A percentile compares a stretch with the other conserved stretches of the same genome.
These are phyloP conservation scores for Torulaspora franciscae DNA, from an alignment of 805 yeast species.

Conservation along the genomic window DNA sequence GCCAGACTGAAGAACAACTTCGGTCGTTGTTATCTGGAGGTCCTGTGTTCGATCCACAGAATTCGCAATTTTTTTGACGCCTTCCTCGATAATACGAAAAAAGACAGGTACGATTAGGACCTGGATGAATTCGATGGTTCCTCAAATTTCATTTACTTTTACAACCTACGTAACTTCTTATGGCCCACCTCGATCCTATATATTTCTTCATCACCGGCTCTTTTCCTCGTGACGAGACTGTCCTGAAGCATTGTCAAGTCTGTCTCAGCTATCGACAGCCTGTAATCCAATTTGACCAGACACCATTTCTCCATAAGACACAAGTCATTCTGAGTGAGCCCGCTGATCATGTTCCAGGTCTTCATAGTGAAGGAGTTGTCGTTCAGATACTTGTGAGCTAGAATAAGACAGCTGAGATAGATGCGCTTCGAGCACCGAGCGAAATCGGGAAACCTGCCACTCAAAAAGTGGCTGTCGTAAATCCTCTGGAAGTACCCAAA, in stretches of 20 bases:
- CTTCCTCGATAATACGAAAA: no score
- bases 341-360: conserved; percentile 23
- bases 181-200: background rate
- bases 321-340: conserved; percentile 17
- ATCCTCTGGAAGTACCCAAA: conserved; percentile 17
- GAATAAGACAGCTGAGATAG: conserved; percentile 20
- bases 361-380: conserved; percentile 23
- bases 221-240: background rate
- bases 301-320: conserved; percentile 25
- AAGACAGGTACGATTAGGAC: background rate
- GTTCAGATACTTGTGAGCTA: conserved; percentile 24
- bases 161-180: conserved; percentile 3
- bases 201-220: background rate
- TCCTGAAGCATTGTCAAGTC: conserved; percentile 7
- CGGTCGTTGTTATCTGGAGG: conserved; percentile 45
- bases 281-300: conserved; percentile 19
- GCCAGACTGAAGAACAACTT: conserved; percentile 40
- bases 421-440: conserved; percentile 21
- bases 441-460: conserved; percentile 17
- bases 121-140: background rate
- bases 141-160: background rate
- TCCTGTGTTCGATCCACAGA: conserved; percentile 79
- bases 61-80: conserved; percentile 40
- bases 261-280: conserved; percentile 6
- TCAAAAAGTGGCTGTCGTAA: conserved; percentile 7